Percentiles rank a stretch among this genome's conserved stretches.
These are phyloP conservation scores for Exidia glandulosa DNA, from an alignment of 768 basidiomycete genomes.

Conservation along the genomic window DNA sequence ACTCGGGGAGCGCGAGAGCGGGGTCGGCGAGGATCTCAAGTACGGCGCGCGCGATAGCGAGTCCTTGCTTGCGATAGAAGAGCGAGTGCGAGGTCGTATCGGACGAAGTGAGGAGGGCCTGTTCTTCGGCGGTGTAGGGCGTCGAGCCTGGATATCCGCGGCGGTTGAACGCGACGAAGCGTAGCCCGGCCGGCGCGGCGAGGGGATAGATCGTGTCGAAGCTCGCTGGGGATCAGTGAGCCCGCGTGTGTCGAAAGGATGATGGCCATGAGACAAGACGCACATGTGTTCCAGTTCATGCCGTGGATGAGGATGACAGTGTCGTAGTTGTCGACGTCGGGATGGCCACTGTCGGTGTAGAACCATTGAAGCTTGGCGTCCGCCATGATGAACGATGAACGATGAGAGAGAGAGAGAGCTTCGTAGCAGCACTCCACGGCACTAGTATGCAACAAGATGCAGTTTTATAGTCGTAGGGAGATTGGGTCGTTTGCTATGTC, in stretches of 20 bases:
- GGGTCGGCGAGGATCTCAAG: background rate
- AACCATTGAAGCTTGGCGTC: background rate
- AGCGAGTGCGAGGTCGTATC: background rate
- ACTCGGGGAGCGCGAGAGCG: background rate
- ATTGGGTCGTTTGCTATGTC: too few species aligned
- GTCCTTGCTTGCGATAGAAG: background rate
- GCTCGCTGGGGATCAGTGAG: conserved; percentile 4
- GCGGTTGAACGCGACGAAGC: conserved; percentile 27
- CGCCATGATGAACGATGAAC: background rate
- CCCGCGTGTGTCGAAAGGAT: background rate
- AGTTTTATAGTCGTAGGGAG: too few species aligned
- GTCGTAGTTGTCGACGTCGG: conserved; percentile 1
- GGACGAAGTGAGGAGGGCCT: background rate
- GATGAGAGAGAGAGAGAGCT: too few species aligned
- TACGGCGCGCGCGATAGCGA: background rate
- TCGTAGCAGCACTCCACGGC: too few species aligned
- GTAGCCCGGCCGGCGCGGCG: conserved; percentile 17
- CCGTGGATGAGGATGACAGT: conserved; percentile 16
- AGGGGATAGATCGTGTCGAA: conserved; percentile 22
- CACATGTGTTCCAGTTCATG: conserved; percentile 9
- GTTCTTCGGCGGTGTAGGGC: conserved; percentile 20
- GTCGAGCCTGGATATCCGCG: conserved; percentile 28
- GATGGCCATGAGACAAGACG: background rate
- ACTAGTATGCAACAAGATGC: too few species aligned
- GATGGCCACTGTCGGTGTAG: background rate